Evolutionary conservation across 148 eudicot genomes (phyloP), one percentile per base, ranked within the genome.

Genomic region (Heliosperma pusillum): DNA sequence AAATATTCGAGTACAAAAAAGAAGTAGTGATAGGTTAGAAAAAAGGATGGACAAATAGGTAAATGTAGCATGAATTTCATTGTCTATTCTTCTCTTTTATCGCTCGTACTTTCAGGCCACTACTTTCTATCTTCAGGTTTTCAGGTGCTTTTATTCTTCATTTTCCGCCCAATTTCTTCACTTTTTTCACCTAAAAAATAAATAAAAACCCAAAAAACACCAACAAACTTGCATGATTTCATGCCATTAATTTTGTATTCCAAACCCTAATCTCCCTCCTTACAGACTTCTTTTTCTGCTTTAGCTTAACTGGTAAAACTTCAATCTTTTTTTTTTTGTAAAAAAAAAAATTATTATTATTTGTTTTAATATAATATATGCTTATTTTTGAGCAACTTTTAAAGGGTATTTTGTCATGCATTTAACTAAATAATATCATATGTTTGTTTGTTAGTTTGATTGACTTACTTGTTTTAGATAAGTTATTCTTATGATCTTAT

Each of bases 41-140:
- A 47, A 47, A 12, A 0, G 53, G 53, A 47, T 47, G 69, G 79
- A 8, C 30, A 45, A 27, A 47, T 1, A 19, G 47, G 71, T 78
- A 45, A 62, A 52, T 78, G 19, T 21, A 20, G 27, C 53, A 45
- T 25, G 17, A 21, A 47, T 72, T 76, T 73, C 74, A 21, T 59
- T 20, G 17, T 50, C 76, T 13, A 42, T 56, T 30, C 42, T 52
- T 66, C n/a, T 16, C 45, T 15, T 20, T 45, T 1, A 13, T 65
- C 74, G 77, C 24, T 66, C 69, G 71, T 71, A 56, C 62, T 76
- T 71, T 72, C 66, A 71, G 83, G 76, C 79, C 83, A 80, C 82
- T 80, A 65, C 76, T 76, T 75, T 75, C 59, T 80, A 74, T 75
- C 82, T 52, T 64, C 79, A 65, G 79, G 79, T 75, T 78, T 63